phyloP scores from a whole-genome alignment of 805 yeast genomes.

The Hanseniaspora clermontiae region DNA sequence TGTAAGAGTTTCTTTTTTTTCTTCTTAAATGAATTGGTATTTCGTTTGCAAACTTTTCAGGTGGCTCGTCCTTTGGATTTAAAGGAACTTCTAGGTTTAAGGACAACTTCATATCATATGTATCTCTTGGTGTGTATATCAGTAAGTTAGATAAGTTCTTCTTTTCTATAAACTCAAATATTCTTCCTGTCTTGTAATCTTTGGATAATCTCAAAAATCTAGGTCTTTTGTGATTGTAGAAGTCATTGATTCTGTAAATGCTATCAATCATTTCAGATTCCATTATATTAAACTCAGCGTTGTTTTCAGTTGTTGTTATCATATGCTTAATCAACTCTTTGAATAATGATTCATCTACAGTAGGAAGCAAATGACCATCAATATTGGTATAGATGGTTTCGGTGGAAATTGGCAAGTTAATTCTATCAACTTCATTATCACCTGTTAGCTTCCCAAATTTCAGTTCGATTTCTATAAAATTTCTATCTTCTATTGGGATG shows the following conservation, averaged over 20 bases:
- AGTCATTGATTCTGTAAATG: constrained; percentile 46
- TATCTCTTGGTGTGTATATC: constrained; percentile 61
- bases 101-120: constrained; percentile 65
- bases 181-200: constrained; percentile 55
- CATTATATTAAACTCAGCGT: constrained; percentile 35
- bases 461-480: constrained; percentile 58
- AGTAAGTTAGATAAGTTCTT: constrained; percentile 59
- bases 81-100: constrained; percentile 65
- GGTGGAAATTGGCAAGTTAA: constrained; percentile 53
- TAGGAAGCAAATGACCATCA: constrained; percentile 49
- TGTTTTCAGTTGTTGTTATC: constrained; percentile 35
- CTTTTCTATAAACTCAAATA: constrained; percentile 58
- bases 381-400: constrained; percentile 51
- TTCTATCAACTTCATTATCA: constrained; percentile 47
- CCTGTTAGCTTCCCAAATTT: constrained; percentile 63
- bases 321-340: constrained; percentile 43
- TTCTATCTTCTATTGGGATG: constrained; percentile 39
- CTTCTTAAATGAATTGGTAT: constrained; percentile 47
- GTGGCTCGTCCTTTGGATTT: constrained; percentile 37
- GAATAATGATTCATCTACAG: constrained; percentile 51
- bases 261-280: constrained; percentile 54
- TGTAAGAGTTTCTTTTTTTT: constrained; percentile 60
- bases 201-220: constrained; percentile 51
- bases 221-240: constrained; percentile 45
- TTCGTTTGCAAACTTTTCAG: constrained; percentile 40